Evolutionary conservation across 371 early-diverging fungal genomes (phyloP), one percentile per base, ranked within the genome.

Genomic region (Mortierella sp.): DNA sequence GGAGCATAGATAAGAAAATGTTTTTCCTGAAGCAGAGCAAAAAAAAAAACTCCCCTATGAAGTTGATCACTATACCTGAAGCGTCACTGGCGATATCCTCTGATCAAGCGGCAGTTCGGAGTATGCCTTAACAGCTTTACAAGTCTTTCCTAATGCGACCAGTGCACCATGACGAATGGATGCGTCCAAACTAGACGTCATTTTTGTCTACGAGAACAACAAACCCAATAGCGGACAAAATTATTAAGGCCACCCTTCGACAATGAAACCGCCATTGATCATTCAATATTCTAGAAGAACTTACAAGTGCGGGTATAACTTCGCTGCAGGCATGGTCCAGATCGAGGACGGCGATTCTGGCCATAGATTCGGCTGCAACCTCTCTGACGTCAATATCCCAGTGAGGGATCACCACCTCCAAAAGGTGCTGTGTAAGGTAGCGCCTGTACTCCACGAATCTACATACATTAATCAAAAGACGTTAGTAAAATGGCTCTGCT

Each of bases 351-450:
- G 89, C 90, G 10, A 97, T 83, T 16, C 79, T 86, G 22, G 88
- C 86, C 68, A 97, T 77, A 0, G 96, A 84, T 54, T 91, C 89
- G 1, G 95, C 91, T 0, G 93, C 94, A 24, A 97, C 84, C 1
- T 89, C 87, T 3, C 98, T 91, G 70, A 97, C 92, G 18, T 84
- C 68, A 62, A 89, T 86, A 75, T 98, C 98, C 98, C 98, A 98
- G 75, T 98, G 97, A 30, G 84, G 75, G 8, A 92, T 83, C 16
- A 92, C 93, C 10, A 85, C 73, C 0, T 80, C 78, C 5, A 91
- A 78, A 18, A 96, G 83, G 68, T 96, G 94, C n/a, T 89, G 83
- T n/a, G 96, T 87, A 62, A 97, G 83, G 47, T 87, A 89, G 59
- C 87, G 80, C 5, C 92, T 85, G 72, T 97, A 97, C 58, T 93